Evolutionary conservation across 441 rosid species (phyloP).

Genomic region (Dalechampia spathulata): DNA sequence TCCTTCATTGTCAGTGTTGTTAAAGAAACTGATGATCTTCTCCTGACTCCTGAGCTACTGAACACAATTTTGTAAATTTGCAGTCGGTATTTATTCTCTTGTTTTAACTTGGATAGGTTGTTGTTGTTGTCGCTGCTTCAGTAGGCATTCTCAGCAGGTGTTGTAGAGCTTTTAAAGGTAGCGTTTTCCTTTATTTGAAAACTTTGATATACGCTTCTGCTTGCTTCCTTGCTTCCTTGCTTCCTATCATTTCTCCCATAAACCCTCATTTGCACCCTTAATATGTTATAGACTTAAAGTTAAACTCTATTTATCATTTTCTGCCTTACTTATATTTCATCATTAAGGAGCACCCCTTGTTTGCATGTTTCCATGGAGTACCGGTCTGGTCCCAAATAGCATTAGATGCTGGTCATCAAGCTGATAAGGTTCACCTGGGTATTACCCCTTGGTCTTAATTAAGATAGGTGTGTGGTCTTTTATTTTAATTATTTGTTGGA

Average conservation of each 20-base stretch:
- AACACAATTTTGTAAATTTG: not conserved
- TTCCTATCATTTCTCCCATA: not conserved
- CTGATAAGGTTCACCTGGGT: too few species aligned
- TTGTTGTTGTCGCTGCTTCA: slow-evolving; percentile 40
- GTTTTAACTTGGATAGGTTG: slow-evolving; percentile 32
- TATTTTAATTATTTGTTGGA: too few species aligned
- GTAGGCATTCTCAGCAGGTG: slow-evolving; percentile 35
- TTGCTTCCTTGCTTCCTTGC: not conserved
- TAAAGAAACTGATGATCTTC: slow-evolving; percentile 15
- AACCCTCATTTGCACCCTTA: too few species aligned
- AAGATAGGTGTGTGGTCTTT: too few species aligned
- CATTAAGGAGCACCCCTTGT: too few species aligned
- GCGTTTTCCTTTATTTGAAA: slow-evolving; percentile 1
- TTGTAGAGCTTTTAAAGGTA: slow-evolving; percentile 31
- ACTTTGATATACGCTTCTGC: not conserved
- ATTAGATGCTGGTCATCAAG: too few species aligned
- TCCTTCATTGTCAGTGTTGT: not conserved
- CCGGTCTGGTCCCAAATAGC: too few species aligned
- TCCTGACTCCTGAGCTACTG: slow-evolving; percentile 17
- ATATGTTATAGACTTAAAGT: too few species aligned
- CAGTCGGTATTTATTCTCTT: slow-evolving; percentile 5
- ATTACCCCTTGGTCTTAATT: too few species aligned
- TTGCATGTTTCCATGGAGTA: too few species aligned
- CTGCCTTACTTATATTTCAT: too few species aligned
- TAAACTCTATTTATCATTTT: too few species aligned